Evolutionary conservation across 2,329 filamentous ascomycete genomes (phyloP), one percentile per base, ranked within the genome.

Genomic region (Tolypocladium amazonense): DNA sequence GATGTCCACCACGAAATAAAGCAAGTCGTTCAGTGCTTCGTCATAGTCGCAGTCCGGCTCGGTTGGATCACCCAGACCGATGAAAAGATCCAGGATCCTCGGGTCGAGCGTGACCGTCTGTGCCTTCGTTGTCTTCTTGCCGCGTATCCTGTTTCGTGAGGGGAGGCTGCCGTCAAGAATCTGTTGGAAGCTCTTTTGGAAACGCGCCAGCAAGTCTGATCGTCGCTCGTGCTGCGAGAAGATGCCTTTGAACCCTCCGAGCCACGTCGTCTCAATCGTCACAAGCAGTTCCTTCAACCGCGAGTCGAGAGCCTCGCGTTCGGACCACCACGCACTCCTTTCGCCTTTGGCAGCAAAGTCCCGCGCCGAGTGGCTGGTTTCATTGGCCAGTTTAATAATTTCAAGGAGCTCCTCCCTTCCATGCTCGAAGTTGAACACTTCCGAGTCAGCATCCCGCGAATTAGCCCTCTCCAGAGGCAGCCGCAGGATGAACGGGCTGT

Each of bases 1-100:
- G 57, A 97, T 92, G 68, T 99, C 94, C 7, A 99, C 88, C 1
- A 97, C 89, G 70, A 97, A 97, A 75, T 97, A 97, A 4, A 99
- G 82, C 35, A 99, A 77, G 70, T 99, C 94, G 65, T 88, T 91
- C n/a, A 99, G 77, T 0, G 88, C 85, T 68, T 97, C 93, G 63
- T 97, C 93, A 27, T 95, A 81, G 63, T 96, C 91, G 60, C 78
- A 75, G 9, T 86, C 84, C 1, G 86, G 82, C 9, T 82, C 81
- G 0, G 83, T 83, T 2, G 90, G 83, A 67, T 90, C 85, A 4
- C 91, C 91, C 0, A 99, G 81, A 0, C 90, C 90, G 61, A 96
- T 82, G 66, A 99, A 97, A 0, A 99, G 77, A 66, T 96, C 92
- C 55, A 97, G 75, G 23, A 97, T 88, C 20, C 83, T 75, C 8